Evolutionary conservation across 2,329 filamentous ascomycete genomes (phyloP).

Genomic region (Cladosporium halotolerans): DNA sequence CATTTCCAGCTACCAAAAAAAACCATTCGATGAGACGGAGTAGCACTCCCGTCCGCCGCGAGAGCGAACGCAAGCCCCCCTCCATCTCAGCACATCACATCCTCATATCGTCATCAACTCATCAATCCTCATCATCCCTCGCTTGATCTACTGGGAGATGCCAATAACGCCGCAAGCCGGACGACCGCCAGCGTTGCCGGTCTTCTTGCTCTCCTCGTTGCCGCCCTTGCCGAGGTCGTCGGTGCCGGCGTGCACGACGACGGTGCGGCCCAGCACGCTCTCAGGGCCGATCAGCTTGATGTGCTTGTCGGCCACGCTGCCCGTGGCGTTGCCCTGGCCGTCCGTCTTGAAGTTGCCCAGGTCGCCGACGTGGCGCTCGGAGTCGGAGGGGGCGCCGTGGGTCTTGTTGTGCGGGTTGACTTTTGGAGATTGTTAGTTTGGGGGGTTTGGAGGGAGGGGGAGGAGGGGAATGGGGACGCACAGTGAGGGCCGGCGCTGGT

Average conservation of each 20-base stretch:
- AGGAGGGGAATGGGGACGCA: constrained; percentile 43
- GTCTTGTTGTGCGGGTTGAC: constrained; percentile 94
- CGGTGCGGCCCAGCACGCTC: constrained; percentile 90
- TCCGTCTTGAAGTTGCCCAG: constrained; percentile 97
- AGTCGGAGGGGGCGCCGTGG: constrained; percentile 80
- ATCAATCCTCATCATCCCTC: too few species aligned
- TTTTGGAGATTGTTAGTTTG: constrained; percentile 33
- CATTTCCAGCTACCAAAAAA: too few species aligned
- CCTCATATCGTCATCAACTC: too few species aligned
- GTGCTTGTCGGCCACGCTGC: constrained; percentile 69
- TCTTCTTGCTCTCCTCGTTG: constrained; percentile 95
- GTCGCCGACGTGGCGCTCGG: constrained; percentile 89
- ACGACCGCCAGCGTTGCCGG: constrained; percentile 86
- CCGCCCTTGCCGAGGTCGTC: constrained; percentile 93
- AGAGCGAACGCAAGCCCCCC: too few species aligned
- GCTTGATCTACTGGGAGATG: constrained; percentile 19
- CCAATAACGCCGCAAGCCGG: constrained; percentile 73
- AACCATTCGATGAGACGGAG: too few species aligned
- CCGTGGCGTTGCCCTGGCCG: constrained; percentile 81
- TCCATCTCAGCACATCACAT: too few species aligned
- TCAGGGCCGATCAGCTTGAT: constrained; percentile 95
- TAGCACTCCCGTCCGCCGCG: too few species aligned
- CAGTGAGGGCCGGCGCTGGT: constrained; percentile 97
- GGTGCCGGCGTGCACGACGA: constrained; percentile 90
- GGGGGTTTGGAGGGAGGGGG: constrained; percentile 1